Base-by-base conservation (phyloP, 139 green algal genomes). In the Chlorella ohadii region DNA sequence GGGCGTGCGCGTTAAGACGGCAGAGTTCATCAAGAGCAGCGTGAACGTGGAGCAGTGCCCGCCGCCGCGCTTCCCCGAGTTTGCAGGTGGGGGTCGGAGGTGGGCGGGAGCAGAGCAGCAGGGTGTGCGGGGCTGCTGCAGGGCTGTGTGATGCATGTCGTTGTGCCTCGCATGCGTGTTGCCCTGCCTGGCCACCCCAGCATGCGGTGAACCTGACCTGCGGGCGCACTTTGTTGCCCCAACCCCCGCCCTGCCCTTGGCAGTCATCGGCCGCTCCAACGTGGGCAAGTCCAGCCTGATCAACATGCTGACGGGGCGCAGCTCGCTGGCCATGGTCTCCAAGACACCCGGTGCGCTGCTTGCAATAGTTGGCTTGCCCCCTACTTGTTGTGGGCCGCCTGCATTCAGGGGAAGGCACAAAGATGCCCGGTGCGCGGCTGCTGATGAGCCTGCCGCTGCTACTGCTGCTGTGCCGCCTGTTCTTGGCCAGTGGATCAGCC, bases 211-310 rank as follows among this genome's bases (percentile, higher is more conserved):
- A 6, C 44, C 44, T 16, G 44, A 51, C 44, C 9, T 9, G 6
- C 44, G 7, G 44, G 7, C 44, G 9, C 44, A 9, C 44, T n/a
- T n/a, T n/a, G n/a, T n/a, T n/a, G n/a, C 44, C 44, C 44, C 44
- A 9, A 16, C 7, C 44, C 44, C 6, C 44, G 7, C 44, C 70
- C 38, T 27, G 3, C 28, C 3, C 23, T 22, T 38, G 23, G n/a
- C 96, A n/a, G 91, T 99, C 13, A 97, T 99, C 64, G 97, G 97
- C 0, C 92, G 96, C 13, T 97, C 92, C 44, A 99, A 99, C 89
- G 97, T 99, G n/a, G 97, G 97, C 75, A 99, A 99, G 87, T 98
- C 93, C 6, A 98, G 93, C 1, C 91, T 99, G 12, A 99, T 99
- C 86, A 99, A 99, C 91, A 88, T 97, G 88, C 79, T 99, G 39